phyloP scores from a whole-genome alignment of 176 grass and related monocot genomes.

The Canna indica region DNA sequence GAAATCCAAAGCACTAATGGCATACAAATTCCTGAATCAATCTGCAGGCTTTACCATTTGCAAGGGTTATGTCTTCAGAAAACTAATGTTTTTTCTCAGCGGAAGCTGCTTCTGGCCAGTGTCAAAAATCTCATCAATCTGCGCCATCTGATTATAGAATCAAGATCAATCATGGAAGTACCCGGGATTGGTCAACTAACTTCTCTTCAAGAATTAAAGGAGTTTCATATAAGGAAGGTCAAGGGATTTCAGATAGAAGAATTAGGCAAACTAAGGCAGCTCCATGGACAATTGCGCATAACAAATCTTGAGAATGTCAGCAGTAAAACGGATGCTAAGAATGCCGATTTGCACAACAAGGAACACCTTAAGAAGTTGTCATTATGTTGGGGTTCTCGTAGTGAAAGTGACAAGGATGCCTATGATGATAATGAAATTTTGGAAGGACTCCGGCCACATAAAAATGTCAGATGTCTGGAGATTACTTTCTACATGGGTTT shows the following conservation, averaged over 20 bases:
- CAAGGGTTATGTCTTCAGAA: constrained; percentile 16
- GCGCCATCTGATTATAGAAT: constrained; percentile 33
- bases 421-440: constrained; percentile 9
- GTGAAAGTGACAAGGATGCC: background rate
- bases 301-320: constrained; percentile 47
- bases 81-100: background rate
- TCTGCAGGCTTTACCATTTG: constrained; percentile 23
- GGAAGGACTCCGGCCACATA: too few relatives aligned
- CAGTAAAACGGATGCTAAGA: constrained; percentile 31
- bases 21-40: constrained; percentile 13
- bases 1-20: constrained; percentile 14
- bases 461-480: constrained; percentile 25
- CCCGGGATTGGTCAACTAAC: constrained; percentile 42
- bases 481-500: constrained; percentile 40
- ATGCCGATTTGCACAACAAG: constrained; percentile 46
- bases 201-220: constrained; percentile 55
- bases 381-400: background rate
- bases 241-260: constrained; percentile 37
- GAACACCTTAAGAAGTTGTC: constrained; percentile 20
- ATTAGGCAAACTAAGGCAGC: constrained; percentile 44
- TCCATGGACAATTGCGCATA: constrained; percentile 48
- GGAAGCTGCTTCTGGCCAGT: background rate
- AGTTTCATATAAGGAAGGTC: constrained; percentile 37
- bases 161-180: constrained; percentile 28
- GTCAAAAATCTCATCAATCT: constrained; percentile 16